Base-by-base conservation (phyloP, 345 rosid genomes). In the Carallia pectinifolia region DNA sequence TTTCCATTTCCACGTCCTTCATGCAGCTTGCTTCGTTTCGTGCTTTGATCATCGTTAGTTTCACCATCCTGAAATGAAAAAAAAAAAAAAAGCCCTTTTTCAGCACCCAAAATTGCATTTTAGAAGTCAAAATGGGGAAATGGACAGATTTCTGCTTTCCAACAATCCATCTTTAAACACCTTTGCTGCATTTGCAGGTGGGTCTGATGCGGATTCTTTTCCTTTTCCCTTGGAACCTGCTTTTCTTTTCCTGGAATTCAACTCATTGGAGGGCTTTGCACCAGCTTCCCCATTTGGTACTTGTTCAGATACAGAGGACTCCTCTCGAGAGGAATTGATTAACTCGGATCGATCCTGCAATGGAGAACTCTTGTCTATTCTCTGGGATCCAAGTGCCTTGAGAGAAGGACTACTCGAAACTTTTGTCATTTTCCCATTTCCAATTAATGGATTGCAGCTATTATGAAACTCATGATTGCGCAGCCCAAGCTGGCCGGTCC, bases 351-450 rank as follows among this genome's bases (percentile, higher is more conserved):
- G 71, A 65, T 78, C 82, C 74, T 60, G 72, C 34, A 55, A 66
- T 19, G 73, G 68, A 17, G 79, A 69, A 59, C 38, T 68, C 53
- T 65, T 79, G 71, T 65, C 73, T 17, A 73, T 75, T 37, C 58
- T 62, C 44, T 68, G 87, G 67, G 82, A 80, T 74, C 77, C 81
- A 16, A 66, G 17, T 12, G 76, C 81, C 62, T 83, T 77, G 36
- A 89, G 78, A 38, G 87, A 76, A 12, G 93, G 89, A 48, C 79
- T 89, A 62, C 91, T 93, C 2, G 87, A 84, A 64, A 90, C 87
- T 68, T 97, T 87, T 31, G 85, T 7, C 63, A 89, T 30, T 39
- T 78, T 87, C 66, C 67, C 85, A 65, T 80, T 85, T 13, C 62
- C 67, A 47, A 74, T 6, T 53, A 71, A 30, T 18, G 75, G 81